These are phyloP conservation scores for Eutypella sp. DNA, from an alignment of 2,329 filamentous ascomycete species.

Conservation along the genomic window DNA sequence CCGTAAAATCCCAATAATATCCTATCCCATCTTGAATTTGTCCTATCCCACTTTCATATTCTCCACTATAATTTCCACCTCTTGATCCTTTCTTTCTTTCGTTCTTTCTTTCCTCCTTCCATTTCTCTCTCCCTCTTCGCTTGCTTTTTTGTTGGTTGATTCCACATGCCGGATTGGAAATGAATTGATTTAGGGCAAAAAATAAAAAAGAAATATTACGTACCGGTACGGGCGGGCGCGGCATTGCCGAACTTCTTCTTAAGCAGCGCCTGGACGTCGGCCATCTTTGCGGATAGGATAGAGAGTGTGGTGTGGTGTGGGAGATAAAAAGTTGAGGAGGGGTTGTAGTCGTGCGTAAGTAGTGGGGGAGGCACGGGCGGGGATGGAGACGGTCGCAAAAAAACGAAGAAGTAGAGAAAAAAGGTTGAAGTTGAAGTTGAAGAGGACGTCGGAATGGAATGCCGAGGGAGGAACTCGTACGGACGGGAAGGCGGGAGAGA, in stretches of 20 bases:
- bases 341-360: neutral
- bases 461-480: too few relatives aligned
- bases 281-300: conserved; percentile 19
- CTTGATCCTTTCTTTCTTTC: neutral
- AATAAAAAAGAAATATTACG: conserved; percentile 8
- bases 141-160: neutral
- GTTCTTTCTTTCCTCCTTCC: neutral
- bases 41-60: neutral
- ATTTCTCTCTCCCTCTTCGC: neutral
- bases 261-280: conserved; percentile 41
- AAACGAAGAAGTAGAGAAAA: neutral
- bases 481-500: too few relatives aligned
- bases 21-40: neutral
- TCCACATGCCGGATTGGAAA: neutral
- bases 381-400: neutral
- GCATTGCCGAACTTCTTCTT: conserved; percentile 31
- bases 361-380: neutral
- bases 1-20: neutral
- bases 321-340: neutral
- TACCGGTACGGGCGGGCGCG: conserved; percentile 29
- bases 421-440: neutral
- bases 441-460: too few relatives aligned
- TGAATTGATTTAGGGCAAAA: neutral
- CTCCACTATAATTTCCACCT: too few relatives aligned
- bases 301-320: neutral